Conservation (phyloP, 108 stramenopile species). For the Fragilariopsis cylindrus region DNA sequence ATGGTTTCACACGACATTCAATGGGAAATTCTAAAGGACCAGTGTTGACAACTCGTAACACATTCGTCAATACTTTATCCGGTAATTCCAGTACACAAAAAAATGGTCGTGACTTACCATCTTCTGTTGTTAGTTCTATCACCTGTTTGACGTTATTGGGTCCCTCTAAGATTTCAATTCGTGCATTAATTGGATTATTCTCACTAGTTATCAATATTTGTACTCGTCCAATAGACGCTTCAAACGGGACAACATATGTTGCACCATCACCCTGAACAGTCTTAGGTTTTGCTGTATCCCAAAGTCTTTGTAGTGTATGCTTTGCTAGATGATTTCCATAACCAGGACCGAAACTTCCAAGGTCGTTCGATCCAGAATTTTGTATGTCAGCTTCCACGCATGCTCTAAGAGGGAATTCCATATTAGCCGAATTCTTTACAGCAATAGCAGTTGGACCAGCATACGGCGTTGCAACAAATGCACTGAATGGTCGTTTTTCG, state of each 20-base stretch:
- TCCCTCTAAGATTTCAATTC: conserved; percentile 59
- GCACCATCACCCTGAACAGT: conserved; percentile 15
- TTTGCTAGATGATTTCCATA: conserved; percentile 14
- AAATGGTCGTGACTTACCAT: conserved; percentile 60
- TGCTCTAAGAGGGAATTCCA: conserved; percentile 82
- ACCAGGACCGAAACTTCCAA: not conserved
- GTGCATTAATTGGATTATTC: conserved; percentile 61
- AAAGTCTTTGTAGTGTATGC: conserved; percentile 8
- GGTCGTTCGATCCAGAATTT: not conserved
- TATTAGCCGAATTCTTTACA: conserved; percentile 76
- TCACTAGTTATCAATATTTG: conserved; percentile 56
- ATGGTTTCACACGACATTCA: conserved; percentile 19
- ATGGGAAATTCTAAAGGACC: conserved; percentile 67
- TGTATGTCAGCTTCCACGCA: conserved; percentile 62
- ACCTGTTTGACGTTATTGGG: conserved; percentile 73
- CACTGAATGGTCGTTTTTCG: conserved; percentile 65
- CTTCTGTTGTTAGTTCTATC: conserved; percentile 59
- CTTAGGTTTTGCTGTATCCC: conserved; percentile 10
- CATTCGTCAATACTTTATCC: conserved; percentile 46
- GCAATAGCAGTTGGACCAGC: conserved; percentile 72
- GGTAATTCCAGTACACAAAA: conserved; percentile 48
- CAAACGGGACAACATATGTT: conserved; percentile 18
- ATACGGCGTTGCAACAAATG: conserved; percentile 74
- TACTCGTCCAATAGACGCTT: not conserved
- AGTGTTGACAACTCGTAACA: conserved; percentile 61